Base-by-base conservation (phyloP, 495 filamentous ascomycete genomes). In the Xylaria curta region DNA sequence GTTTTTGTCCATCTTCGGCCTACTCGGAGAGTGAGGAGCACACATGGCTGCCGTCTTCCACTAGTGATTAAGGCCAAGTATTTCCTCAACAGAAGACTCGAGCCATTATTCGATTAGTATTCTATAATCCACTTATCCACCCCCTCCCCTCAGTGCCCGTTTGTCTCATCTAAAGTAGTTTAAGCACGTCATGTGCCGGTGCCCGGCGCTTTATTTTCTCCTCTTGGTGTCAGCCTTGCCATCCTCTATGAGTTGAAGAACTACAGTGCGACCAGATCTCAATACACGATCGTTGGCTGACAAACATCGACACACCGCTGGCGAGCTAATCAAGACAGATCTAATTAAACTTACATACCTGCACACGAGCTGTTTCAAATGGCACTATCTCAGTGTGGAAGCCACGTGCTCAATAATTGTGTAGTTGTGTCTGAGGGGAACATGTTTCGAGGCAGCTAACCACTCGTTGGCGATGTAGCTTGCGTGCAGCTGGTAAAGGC, bases 151-250 rank as follows among this genome's bases (percentile, higher is more conserved):
- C 4, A 36, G 7, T 1, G 15, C 26, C 0, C 28, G 33, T 36
- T 59, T 36, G 54, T 59, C 54, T 59, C 54, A 46, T 17, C 13
- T 47, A 64, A 31, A 47, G 61, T 64, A 26, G 38, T 17, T 44
- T 7, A 49, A 65, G 42, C 44, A 65, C 21, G 6, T 49, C 44
- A 65, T 49, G 17, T 28, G 8, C 60, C 60, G 62, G 26, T 19
- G 36, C 59, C 40, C 40, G 24, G 8, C 10, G 19, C 15, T 36
- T 24, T n/a, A 33, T 38, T 61, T 61, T 15, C 36, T 10, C n/a
- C n/a, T 36, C 59, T 42, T 21, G 36, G 33, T 36, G 21, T 21
- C 59, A 40, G 33, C 33, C 59, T 40, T 24, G 59, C 13, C 59
- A 51, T 46, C 44, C 28, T 15, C 28, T 65, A 17, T n/a, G n/a